Evolutionary conservation across 495 filamentous ascomycete genomes (phyloP).

Genomic region (Xylaria longipes): DNA sequence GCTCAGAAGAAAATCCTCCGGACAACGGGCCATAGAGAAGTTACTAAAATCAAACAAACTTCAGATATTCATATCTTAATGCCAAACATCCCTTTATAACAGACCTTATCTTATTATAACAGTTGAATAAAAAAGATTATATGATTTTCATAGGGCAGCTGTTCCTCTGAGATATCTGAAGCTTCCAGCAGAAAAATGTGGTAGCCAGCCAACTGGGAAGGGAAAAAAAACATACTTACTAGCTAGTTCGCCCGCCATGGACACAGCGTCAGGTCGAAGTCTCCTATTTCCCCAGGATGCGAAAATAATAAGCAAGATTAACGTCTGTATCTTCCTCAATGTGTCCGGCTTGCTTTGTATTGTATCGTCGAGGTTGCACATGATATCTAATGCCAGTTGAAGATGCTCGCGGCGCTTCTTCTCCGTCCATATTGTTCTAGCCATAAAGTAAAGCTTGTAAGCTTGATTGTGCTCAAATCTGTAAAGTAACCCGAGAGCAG

Average conservation of each 20-base stretch:
- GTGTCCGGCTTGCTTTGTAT: conserved; percentile 34
- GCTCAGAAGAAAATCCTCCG: background rate
- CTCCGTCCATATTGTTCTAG: conserved; percentile 56
- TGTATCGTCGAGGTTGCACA: background rate
- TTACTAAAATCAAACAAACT: no score
- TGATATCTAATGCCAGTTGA: conserved; percentile 47
- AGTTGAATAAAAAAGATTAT: no score
- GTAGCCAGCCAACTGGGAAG: background rate
- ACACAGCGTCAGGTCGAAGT: conserved; percentile 56
- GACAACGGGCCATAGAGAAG: no score
- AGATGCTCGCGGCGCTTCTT: conserved; percentile 55
- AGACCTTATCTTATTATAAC: no score
- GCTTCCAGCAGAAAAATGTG: no score
- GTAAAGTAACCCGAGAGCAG: conserved; percentile 58
- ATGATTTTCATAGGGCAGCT: no score
- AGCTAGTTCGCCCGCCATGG: conserved; percentile 57
- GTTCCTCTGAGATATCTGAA: no score
- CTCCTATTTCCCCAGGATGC: conserved; percentile 54
- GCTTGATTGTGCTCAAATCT: conserved; percentile 58
- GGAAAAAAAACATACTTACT: conserved; percentile 9
- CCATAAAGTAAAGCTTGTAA: conserved; percentile 52
- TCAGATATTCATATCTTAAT: no score
- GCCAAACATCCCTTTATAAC: no score
- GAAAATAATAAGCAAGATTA: conserved; percentile 54
- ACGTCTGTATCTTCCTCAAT: conserved; percentile 53